phyloP scores from a whole-genome alignment of 1,284 basidiomycete species.

The Ceratorhiza oryzae-sativae region DNA sequence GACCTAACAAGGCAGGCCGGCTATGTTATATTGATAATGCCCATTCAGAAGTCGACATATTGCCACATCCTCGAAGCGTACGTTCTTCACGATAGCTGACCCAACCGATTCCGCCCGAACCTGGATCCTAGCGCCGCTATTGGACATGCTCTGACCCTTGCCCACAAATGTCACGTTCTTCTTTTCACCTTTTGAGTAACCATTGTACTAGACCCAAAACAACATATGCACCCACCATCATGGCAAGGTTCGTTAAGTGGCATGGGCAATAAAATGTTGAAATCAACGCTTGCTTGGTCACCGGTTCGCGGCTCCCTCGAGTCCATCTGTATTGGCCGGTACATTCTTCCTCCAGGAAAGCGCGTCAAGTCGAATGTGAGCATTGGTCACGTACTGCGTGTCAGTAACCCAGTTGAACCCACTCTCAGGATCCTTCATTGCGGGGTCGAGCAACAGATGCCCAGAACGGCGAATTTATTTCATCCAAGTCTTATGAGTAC shows the following conservation, averaged over 20 bases:
- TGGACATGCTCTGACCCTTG: slow-evolving; percentile 15
- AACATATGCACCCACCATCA: no score
- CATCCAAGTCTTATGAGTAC: no score
- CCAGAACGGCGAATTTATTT: no score
- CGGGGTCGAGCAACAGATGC: no score
- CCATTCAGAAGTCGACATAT: background rate
- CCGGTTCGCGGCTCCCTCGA: no score
- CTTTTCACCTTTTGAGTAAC: no score
- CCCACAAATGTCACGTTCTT: slow-evolving; percentile 36
- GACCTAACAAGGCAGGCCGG: background rate
- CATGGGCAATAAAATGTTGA: no score
- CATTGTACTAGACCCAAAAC: no score
- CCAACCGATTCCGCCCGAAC: slow-evolving; percentile 34
- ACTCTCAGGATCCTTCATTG: slow-evolving; percentile 16
- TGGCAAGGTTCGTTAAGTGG: no score
- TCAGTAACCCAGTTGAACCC: slow-evolving; percentile 30
- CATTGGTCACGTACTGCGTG: slow-evolving; percentile 12
- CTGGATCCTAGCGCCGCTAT: slow-evolving; percentile 38
- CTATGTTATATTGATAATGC: background rate
- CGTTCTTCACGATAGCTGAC: slow-evolving; percentile 15
- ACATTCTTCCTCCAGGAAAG: slow-evolving; percentile 8
- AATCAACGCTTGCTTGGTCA: no score
- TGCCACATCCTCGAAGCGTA: slow-evolving; percentile 21
- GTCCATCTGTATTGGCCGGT: slow-evolving; percentile 27
- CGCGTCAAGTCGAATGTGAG: slow-evolving; percentile 22